Evolutionary conservation across 1,139 yeast genomes (phyloP), one percentile per base, ranked within the genome.

Genomic region (Nematodospora anomalae): DNA sequence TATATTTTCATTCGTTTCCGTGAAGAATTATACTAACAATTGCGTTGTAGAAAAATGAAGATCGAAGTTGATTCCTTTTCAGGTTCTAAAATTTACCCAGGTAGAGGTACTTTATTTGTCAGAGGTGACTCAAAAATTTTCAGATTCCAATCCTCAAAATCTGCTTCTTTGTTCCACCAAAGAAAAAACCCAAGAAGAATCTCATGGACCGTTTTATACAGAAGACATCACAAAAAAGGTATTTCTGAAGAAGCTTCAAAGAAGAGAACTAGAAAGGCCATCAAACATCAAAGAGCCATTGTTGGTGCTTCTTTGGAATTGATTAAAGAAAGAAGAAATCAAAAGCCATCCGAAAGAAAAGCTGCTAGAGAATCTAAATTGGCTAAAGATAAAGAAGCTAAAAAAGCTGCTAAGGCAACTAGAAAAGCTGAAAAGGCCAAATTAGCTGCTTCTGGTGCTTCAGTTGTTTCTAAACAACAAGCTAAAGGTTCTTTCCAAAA

Each of bases 181-280:
- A 89, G 97, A 84, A 92, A 92, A 95, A 92, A 94, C 90, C 99
- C 98, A 78, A 89, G 98, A 83, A 87, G 96, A 83, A 83, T 92
- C 69, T 84, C 97, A 55, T 92, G 99, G 99, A 92, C 99, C 58
- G 97, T 90, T 66, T 83, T 92, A 64, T 92, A 80, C 92, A 92
- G 99, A 84, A 87, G 96, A 79, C 96, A 90, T 79, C 97, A 92
- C 95, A 90, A 88, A 86, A 92, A 92, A 80, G 99, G 99, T 80
- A 81, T 90, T 67, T 83, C 97, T 65, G 98, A 92, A 81, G 98
- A 92, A 79, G 85, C 87, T 57, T 63, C 94, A 72, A 94, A 89
- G 86, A 94, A 87, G 86, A 88, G 96, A 78, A 58, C 94, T 61
- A 92, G 97, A 83, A 90, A 88, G 82, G 73, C 96, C 65, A 94